A percentile compares a stretch with the other conserved stretches of the same genome.
These are phyloP conservation scores for Calycina marina DNA, from an alignment of 2,329 filamentous ascomycete genomes.

Conservation along the genomic window DNA sequence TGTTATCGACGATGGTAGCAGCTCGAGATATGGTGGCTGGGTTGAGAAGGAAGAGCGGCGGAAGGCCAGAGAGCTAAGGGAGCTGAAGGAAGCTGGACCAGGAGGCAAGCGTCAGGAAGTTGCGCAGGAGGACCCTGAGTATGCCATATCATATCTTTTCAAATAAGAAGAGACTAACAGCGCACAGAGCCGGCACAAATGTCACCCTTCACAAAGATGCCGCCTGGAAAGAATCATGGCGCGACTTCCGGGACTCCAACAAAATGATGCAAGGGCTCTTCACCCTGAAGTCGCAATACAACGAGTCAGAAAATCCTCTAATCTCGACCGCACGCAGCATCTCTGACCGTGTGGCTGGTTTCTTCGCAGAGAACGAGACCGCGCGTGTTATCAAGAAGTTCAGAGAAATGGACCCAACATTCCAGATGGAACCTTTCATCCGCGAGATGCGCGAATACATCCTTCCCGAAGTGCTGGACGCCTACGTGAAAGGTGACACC, in stretches of 20 bases:
- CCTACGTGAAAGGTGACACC: slow-evolving; percentile 91
- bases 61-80: slow-evolving; percentile 59
- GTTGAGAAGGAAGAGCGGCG: slow-evolving; percentile 88
- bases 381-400: slow-evolving; percentile 97
- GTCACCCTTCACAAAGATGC: slow-evolving; percentile 93
- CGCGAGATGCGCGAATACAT: slow-evolving; percentile 97
- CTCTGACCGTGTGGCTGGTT: slow-evolving; percentile 81
- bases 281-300: slow-evolving; percentile 71
- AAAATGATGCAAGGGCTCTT: slow-evolving; percentile 82
- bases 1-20: slow-evolving; percentile 93
- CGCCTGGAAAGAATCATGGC: slow-evolving; percentile 97
- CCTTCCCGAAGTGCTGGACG: slow-evolving; percentile 88
- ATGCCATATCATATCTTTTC: slow-evolving; percentile 27
- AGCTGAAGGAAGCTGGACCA: slow-evolving; percentile 38
- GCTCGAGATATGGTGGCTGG: slow-evolving; percentile 92
- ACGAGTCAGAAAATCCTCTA: slow-evolving; percentile 93
- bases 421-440: slow-evolving; percentile 90
- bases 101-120: slow-evolving; percentile 38
- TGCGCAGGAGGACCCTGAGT: slow-evolving; percentile 77
- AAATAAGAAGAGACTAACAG: slow-evolving; percentile 20
- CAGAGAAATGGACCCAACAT: slow-evolving; percentile 84
- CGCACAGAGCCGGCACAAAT: slow-evolving; percentile 76
- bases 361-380: slow-evolving; percentile 97
- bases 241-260: slow-evolving; percentile 81
- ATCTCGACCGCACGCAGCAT: slow-evolving; percentile 84